phyloP scores from a whole-genome alignment of 2,329 filamentous ascomycete species.

The Apiospora rasikravindrae region DNA sequence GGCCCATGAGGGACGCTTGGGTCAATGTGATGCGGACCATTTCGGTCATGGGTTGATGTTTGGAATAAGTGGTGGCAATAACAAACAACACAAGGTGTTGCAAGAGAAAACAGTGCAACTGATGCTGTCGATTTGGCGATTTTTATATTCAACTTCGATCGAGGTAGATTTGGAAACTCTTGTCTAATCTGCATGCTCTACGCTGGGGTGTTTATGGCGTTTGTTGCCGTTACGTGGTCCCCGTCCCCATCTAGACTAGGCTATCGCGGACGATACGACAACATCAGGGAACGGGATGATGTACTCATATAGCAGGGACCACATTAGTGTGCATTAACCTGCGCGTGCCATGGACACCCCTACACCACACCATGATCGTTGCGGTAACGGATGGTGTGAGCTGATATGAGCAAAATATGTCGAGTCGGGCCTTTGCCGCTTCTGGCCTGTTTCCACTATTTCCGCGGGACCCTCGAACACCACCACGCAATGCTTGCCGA shows the following conservation, averaged over 20 bases:
- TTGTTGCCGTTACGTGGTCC: too few species aligned
- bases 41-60: not conserved
- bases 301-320: not conserved
- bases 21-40: not conserved
- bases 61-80: not conserved
- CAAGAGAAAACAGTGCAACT: not conserved
- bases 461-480: not conserved
- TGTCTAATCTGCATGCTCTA: too few species aligned
- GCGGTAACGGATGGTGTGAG: not conserved
- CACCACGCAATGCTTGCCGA: not conserved
- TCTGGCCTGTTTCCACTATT: not conserved
- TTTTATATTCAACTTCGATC: too few species aligned
- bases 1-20: not conserved
- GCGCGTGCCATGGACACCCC: not conserved
- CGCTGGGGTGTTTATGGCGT: too few species aligned
- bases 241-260: too few species aligned
- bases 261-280: too few species aligned
- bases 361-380: not conserved
- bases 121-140: not conserved
- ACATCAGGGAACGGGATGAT: not conserved
- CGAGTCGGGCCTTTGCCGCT: not conserved
- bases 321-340: not conserved
- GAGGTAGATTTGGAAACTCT: too few species aligned
- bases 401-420: slow-evolving; percentile 3
- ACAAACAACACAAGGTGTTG: not conserved